Percentiles rank a stretch among this genome's conserved stretches.
Conservation (phyloP, 2,329 filamentous ascomycete species). For the Purpureocillium takamizusanense region DNA sequence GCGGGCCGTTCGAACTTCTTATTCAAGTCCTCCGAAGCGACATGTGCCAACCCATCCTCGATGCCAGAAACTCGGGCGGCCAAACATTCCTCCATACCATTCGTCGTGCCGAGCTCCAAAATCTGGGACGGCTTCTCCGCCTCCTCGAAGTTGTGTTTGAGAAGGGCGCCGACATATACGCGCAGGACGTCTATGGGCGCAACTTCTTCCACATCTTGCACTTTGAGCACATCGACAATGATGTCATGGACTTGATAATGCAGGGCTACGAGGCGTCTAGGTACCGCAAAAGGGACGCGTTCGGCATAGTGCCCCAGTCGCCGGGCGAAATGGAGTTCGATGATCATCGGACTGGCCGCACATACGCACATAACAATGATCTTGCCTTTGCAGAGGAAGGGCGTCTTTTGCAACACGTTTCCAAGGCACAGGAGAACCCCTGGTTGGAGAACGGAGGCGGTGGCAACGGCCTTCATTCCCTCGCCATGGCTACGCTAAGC, state of each 20-base stretch:
- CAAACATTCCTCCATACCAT: constrained; percentile 42
- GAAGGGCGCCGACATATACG: constrained; percentile 21
- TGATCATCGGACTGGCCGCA: too few relatives aligned
- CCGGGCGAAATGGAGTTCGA: too few relatives aligned
- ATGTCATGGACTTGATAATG: constrained; percentile 22
- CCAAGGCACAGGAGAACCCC: constrained; percentile 9
- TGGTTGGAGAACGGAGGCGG: constrained; percentile 27
- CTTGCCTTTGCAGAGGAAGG: constrained; percentile 9
- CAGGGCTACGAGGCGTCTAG: constrained; percentile 19
- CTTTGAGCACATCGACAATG: constrained; percentile 10
- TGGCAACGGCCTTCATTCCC: constrained; percentile 48
- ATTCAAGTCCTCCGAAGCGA: constrained; percentile 14
- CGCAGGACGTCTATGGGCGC: constrained; percentile 41
- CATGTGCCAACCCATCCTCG: constrained; percentile 11
- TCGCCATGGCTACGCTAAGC: constrained; percentile 44
- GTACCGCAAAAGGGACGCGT: constrained; percentile 38
- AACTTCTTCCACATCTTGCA: constrained; percentile 39
- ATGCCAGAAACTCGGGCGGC: constrained; percentile 29
- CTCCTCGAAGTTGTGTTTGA: constrained; percentile 14
- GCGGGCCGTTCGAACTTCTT: constrained; percentile 17
- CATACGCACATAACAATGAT: not conserved
- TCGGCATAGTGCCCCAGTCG: constrained; percentile 22
- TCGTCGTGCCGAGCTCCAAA: constrained; percentile 21
- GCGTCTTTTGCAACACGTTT: constrained; percentile 13
- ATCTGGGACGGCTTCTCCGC: constrained; percentile 15